phyloP scores from a whole-genome alignment of 2,329 filamentous ascomycete genomes.

The Stagonosporopsis cucurbitacearum region DNA sequence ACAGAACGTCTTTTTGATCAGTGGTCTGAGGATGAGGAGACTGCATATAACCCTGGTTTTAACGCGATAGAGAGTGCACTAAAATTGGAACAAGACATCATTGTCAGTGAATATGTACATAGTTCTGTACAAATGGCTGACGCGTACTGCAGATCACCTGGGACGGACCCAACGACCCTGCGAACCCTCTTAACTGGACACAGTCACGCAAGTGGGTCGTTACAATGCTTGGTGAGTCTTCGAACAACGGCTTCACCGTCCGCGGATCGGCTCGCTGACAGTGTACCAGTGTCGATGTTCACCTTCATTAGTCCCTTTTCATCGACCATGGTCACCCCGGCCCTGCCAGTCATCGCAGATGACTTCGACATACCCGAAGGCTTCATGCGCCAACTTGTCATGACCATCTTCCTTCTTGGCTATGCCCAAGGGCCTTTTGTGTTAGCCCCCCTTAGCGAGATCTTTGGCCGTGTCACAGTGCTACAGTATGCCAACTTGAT shows the following conservation, averaged over 20 bases:
- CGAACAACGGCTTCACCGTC: not conserved
- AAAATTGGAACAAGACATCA: slow-evolving; percentile 23
- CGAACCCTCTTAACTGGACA: slow-evolving; percentile 57
- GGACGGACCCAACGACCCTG: slow-evolving; percentile 55
- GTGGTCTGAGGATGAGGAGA: slow-evolving; percentile 22
- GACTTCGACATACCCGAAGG: slow-evolving; percentile 43
- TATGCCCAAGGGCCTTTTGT: slow-evolving; percentile 49
- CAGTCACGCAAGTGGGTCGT: slow-evolving; percentile 54
- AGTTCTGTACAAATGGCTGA: slow-evolving; percentile 10
- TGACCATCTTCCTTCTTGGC: slow-evolving; percentile 48
- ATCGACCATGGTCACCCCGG: slow-evolving; percentile 49
- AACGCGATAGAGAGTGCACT: slow-evolving; percentile 8
- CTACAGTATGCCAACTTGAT: slow-evolving; percentile 45
- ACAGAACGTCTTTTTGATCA: slow-evolving; percentile 29
- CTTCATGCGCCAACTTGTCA: slow-evolving; percentile 39
- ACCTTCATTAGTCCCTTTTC: slow-evolving; percentile 50
- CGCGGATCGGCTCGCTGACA: not conserved
- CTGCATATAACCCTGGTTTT: slow-evolving; percentile 17
- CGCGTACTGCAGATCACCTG: slow-evolving; percentile 45
- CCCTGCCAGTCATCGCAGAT: slow-evolving; percentile 34
- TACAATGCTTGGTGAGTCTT: slow-evolving; percentile 46
- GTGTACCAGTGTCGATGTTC: slow-evolving; percentile 38
- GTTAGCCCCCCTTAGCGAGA: slow-evolving; percentile 45
- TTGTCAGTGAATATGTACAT: slow-evolving; percentile 17
- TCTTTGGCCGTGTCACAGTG: slow-evolving; percentile 45